These are phyloP conservation scores for Malbranchea zuffiana DNA, from an alignment of 2,329 filamentous ascomycete species.

Conservation along the genomic window DNA sequence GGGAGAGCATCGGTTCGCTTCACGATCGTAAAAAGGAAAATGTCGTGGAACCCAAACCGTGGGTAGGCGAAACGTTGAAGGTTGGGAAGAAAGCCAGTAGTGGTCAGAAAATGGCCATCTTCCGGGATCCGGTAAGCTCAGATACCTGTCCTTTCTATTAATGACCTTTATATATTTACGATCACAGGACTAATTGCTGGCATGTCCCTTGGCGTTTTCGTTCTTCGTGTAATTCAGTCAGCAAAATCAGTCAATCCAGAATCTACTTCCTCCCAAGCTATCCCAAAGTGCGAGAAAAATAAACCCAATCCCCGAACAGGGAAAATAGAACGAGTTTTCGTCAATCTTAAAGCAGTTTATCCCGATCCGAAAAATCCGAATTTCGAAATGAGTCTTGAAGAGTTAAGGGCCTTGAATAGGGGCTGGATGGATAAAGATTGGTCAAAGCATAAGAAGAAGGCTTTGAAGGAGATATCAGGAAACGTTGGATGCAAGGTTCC, in stretches of 20 bases:
- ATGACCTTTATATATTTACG: slow-evolving; percentile 62
- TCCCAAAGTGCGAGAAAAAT: slow-evolving; percentile 66
- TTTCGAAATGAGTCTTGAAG: slow-evolving; percentile 80
- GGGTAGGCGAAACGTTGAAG: slow-evolving; percentile 84
- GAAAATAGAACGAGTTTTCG: slow-evolving; percentile 74
- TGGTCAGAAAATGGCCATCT: slow-evolving; percentile 75
- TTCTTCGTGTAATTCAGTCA: slow-evolving; percentile 43
- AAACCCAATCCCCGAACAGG: slow-evolving; percentile 73
- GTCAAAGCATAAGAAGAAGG: slow-evolving; percentile 33
- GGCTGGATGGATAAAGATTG: slow-evolving; percentile 54
- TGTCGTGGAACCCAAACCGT: slow-evolving; percentile 69
- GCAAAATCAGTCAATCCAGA: slow-evolving; percentile 31
- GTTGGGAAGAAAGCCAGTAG: slow-evolving; percentile 70
- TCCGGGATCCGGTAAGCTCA: slow-evolving; percentile 85
- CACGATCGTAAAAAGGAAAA: slow-evolving; percentile 93
- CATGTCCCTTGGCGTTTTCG: slow-evolving; percentile 26
- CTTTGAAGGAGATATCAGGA: slow-evolving; percentile 45
- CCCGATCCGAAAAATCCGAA: slow-evolving; percentile 60
- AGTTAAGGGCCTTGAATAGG: slow-evolving; percentile 66
- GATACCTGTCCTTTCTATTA: slow-evolving; percentile 27
- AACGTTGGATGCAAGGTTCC: slow-evolving; percentile 22
- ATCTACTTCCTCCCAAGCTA: slow-evolving; percentile 40
- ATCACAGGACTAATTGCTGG: slow-evolving; percentile 86
- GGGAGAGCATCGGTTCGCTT: slow-evolving; percentile 84
- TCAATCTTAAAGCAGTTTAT: slow-evolving; percentile 76